Conservation (phyloP, 768 basidiomycete genomes). For the Naganishia vishniacii region DNA sequence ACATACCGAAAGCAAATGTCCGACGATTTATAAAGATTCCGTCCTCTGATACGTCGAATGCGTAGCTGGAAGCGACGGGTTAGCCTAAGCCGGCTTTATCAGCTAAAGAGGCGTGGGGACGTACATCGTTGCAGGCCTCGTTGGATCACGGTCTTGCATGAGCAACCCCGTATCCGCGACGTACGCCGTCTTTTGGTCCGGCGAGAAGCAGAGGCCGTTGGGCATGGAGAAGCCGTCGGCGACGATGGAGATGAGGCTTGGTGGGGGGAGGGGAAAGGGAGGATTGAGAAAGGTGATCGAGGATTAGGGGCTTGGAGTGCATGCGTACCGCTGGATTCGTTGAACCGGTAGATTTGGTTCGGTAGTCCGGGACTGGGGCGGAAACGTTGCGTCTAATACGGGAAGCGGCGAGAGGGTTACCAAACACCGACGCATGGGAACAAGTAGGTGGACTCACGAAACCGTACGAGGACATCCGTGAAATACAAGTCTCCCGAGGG, state of each 20-base stretch:
- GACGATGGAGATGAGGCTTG: slow-evolving; percentile 61
- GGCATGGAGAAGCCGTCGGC: slow-evolving; percentile 69
- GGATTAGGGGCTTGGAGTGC: neutral
- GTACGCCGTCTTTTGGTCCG: slow-evolving; percentile 62
- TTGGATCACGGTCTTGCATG: slow-evolving; percentile 42
- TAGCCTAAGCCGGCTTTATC: neutral
- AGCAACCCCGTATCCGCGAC: slow-evolving; percentile 50
- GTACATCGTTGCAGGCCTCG: slow-evolving; percentile 64
- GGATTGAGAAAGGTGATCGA: neutral
- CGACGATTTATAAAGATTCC: slow-evolving; percentile 36
- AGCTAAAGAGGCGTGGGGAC: slow-evolving; percentile 33
- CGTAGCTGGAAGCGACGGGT: too few relatives aligned
- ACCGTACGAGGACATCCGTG: slow-evolving; percentile 63
- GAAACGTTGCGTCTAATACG: slow-evolving; percentile 61
- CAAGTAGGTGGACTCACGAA: neutral
- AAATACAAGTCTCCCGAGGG: slow-evolving; percentile 65
- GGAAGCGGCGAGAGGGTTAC: slow-evolving; percentile 33
- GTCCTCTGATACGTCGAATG: slow-evolving; percentile 38
- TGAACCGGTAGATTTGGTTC: slow-evolving; percentile 71
- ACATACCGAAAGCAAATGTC: slow-evolving; percentile 39
- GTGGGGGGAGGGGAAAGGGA: too few relatives aligned
- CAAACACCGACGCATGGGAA: neutral
- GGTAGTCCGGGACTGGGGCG: slow-evolving; percentile 63
- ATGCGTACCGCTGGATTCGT: slow-evolving; percentile 53
- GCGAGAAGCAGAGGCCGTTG: slow-evolving; percentile 71